phyloP scores from a whole-genome alignment of 2,329 filamentous ascomycete genomes.

The Stachybotrys chartarum region DNA sequence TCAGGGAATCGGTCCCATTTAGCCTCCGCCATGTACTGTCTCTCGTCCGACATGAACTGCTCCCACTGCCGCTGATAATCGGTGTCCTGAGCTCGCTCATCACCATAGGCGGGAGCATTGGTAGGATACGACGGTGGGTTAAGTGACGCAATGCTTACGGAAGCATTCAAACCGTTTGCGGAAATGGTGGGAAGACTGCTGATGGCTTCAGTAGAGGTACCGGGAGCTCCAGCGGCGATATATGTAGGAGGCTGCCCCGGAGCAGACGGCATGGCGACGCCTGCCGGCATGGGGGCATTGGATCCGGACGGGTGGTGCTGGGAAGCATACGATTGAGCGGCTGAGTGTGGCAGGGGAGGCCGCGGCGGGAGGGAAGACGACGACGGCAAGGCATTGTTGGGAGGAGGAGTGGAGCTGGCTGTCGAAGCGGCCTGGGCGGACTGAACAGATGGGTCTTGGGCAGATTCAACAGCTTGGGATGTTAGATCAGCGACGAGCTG shows the following conservation, averaged over 20 bases:
- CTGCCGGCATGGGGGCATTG: slow-evolving; percentile 20
- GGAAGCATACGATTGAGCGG: slow-evolving; percentile 28
- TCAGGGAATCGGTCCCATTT: slow-evolving; percentile 77
- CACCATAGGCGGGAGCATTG: slow-evolving; percentile 17
- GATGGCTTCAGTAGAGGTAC: slow-evolving; percentile 21
- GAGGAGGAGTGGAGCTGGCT: slow-evolving; percentile 19
- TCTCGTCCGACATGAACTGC: slow-evolving; percentile 64
- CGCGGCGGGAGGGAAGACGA: slow-evolving; percentile 39
- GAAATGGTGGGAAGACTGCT: slow-evolving; percentile 21
- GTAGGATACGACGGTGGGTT: slow-evolving; percentile 23
- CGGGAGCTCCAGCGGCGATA: slow-evolving; percentile 22
- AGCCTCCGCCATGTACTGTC: slow-evolving; percentile 67
- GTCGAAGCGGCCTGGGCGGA: slow-evolving; percentile 17
- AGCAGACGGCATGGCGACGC: slow-evolving; percentile 19
- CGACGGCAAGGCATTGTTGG: slow-evolving; percentile 24
- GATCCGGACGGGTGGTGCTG: slow-evolving; percentile 26
- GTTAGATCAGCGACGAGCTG: slow-evolving; percentile 34
- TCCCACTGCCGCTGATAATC: slow-evolving; percentile 63
- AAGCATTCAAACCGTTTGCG: slow-evolving; percentile 18
- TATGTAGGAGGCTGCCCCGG: slow-evolving; percentile 25
- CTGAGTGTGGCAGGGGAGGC: slow-evolving; percentile 32
- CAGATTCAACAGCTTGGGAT: slow-evolving; percentile 22
- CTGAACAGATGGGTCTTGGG: slow-evolving; percentile 16
- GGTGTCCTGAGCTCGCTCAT: slow-evolving; percentile 25
- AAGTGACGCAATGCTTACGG: slow-evolving; percentile 19